Base-by-base conservation (phyloP, 192 early-diverging fungal genomes). In the Coemansia sp. region DNA sequence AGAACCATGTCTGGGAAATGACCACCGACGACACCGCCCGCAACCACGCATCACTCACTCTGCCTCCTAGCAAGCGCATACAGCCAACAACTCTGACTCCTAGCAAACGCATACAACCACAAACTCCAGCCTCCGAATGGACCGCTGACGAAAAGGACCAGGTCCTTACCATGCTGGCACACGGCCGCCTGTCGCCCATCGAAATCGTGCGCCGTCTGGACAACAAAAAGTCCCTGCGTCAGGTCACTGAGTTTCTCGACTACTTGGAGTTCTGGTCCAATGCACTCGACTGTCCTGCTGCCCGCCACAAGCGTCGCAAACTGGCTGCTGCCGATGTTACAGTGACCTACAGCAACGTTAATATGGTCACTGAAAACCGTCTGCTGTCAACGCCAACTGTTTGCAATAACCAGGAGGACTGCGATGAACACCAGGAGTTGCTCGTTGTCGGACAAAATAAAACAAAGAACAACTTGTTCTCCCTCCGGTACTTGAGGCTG, bases 231-330 rank as follows among this genome's bases (percentile, higher is more conserved):
- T 67, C 77, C 0, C 59, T 80, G 48, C 33, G 77, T 13, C 77
- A 80, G 28, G 72, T 80, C 1, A 68, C 77, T 19, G 67, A 80
- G 33, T 71, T 57, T 36, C 53, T 80, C 27, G 77, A 80, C 37
- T 41, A 61, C 34, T 25, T 63, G 42, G 58, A 74, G 47, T 29
- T 80, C 42, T 74, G 61, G 64, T 25, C 50, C 41, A 4, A 19
- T 55, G 13, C 53, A 64, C 5, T 55, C 55, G 27, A 41, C 17
- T 17, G 29, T 4, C 48, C 59, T 27, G 22, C 25, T 15, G 11
- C 55, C 30, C 50, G 50, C 27, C 50, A 33, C 28, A 30, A 52
- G 37, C 23, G 61, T 13, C 34, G 33, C 19, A 11, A 47, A 22
- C 5, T 4, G 4, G 19, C 22, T 5, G 19, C 41, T 13, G 19